phyloP scores from a whole-genome alignment of 805 yeast species.

The Blastobotrys americana region DNA sequence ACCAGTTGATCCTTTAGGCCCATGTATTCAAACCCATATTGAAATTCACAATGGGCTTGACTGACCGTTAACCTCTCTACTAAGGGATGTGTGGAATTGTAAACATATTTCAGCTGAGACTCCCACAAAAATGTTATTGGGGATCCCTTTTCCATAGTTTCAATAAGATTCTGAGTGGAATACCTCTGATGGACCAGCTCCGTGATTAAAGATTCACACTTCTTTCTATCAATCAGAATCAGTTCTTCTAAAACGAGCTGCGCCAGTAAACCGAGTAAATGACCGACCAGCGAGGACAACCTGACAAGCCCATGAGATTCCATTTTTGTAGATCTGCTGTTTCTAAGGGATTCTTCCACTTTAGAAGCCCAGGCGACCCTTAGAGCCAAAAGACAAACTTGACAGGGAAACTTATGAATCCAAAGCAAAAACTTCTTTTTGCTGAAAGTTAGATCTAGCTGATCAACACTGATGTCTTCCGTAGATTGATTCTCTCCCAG shows the following conservation, averaged over 20 bases:
- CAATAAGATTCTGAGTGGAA: slow-evolving; percentile 26
- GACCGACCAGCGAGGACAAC: not conserved
- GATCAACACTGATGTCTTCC: no score
- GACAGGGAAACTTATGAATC: slow-evolving; percentile 44
- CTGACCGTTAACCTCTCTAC: slow-evolving; percentile 37
- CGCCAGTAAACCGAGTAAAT: slow-evolving; percentile 28
- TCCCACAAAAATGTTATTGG: slow-evolving; percentile 39
- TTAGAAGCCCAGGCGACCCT: slow-evolving; percentile 51
- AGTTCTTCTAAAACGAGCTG: slow-evolving; percentile 27
- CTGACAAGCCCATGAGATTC: not conserved
- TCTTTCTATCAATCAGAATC: slow-evolving; percentile 33
- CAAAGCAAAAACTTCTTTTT: slow-evolving; percentile 26
- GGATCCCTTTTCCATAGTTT: slow-evolving; percentile 10
- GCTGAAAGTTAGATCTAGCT: no score
- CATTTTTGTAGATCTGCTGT: not conserved
- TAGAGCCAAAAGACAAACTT: slow-evolving; percentile 44
- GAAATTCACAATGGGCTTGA: slow-evolving; percentile 46
- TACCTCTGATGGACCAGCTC: slow-evolving; percentile 59
- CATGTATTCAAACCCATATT: slow-evolving; percentile 75
- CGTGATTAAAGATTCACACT: slow-evolving; percentile 54
- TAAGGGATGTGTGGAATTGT: slow-evolving; percentile 27
- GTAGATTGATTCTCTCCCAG: slow-evolving; percentile 17
- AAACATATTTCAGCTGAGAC: slow-evolving; percentile 46
- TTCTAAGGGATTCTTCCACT: slow-evolving; percentile 31
- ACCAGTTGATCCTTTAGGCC: slow-evolving; percentile 72